These are phyloP conservation scores for Fusarium oxysporum DNA, from an alignment of 2,329 filamentous ascomycete species.

Conservation along the genomic window DNA sequence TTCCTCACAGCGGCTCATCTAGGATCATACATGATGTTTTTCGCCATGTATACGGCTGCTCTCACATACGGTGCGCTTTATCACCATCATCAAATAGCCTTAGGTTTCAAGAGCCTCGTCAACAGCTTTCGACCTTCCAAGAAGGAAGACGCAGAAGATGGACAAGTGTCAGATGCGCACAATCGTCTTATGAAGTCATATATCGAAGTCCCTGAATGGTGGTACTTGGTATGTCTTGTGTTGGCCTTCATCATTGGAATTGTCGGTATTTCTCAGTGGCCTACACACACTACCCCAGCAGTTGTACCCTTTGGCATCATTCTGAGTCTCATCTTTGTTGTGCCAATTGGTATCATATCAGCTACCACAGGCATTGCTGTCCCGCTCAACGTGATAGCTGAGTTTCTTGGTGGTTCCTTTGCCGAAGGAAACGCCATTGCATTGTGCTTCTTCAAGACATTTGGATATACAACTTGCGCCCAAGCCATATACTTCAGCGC, in stretches of 20 bases:
- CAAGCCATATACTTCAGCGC: slow-evolving; percentile 53
- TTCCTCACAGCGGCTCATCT: slow-evolving; percentile 54
- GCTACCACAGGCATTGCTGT: slow-evolving; percentile 57
- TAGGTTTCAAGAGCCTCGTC: slow-evolving; percentile 51
- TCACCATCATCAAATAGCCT: slow-evolving; percentile 53
- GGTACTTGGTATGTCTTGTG: slow-evolving; percentile 53
- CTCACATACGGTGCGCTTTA: slow-evolving; percentile 56
- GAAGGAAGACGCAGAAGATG: slow-evolving; percentile 36
- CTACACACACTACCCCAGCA: slow-evolving; percentile 56
- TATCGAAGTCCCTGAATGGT: slow-evolving; percentile 61
- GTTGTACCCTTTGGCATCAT: slow-evolving; percentile 58
- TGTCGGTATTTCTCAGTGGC: slow-evolving; percentile 52
- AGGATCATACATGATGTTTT: slow-evolving; percentile 55
- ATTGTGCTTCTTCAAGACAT: slow-evolving; percentile 61
- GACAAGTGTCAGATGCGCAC: slow-evolving; percentile 53
- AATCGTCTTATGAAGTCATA: slow-evolving; percentile 61
- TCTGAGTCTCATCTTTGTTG: slow-evolving; percentile 56
- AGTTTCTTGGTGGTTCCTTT: slow-evolving; percentile 59
- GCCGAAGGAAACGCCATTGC: slow-evolving; percentile 58
- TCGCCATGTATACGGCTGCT: slow-evolving; percentile 55
- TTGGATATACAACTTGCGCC: slow-evolving; percentile 50
- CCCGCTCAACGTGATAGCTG: slow-evolving; percentile 59
- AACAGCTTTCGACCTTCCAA: slow-evolving; percentile 45
- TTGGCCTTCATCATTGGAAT: slow-evolving; percentile 51
- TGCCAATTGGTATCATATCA: slow-evolving; percentile 58